These are phyloP conservation scores for Camelina hispida DNA, from an alignment of 345 rosid genomes.

Conservation along the genomic window DNA sequence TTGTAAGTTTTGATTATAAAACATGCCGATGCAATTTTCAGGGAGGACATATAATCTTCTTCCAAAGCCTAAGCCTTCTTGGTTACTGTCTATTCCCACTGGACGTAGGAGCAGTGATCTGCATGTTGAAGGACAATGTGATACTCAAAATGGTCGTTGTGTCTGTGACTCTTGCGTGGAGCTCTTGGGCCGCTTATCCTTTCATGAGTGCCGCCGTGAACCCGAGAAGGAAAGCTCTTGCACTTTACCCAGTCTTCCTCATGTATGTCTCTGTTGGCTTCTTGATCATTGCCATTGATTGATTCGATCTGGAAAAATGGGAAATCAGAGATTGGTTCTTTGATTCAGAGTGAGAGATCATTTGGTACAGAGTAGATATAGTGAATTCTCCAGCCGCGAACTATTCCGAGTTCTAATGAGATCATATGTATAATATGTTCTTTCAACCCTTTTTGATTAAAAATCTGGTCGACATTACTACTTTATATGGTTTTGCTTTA, in stretches of 20 bases:
- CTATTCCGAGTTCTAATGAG: constrained; percentile 33
- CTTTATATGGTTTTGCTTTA: constrained; percentile 10
- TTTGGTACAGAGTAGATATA: constrained; percentile 42
- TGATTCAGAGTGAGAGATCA: constrained; percentile 3
- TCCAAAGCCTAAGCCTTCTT: constrained; percentile 82
- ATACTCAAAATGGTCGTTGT: constrained; percentile 74
- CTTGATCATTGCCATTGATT: constrained; percentile 90
- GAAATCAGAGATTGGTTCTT: constrained; percentile 4
- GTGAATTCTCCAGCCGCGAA: constrained; percentile 24
- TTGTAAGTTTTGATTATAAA: neutral
- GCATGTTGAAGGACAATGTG: constrained; percentile 82
- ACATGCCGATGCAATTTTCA: constrained; percentile 43
- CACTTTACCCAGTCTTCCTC: constrained; percentile 92
- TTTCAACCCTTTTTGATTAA: constrained; percentile 12
- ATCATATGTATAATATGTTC: constrained; percentile 40
- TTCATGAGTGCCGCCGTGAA: constrained; percentile 94
- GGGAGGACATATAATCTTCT: constrained; percentile 93
- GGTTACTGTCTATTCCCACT: constrained; percentile 91
- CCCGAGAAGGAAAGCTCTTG: constrained; percentile 84
- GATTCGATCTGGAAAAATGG: constrained; percentile 7
- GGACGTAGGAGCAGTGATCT: constrained; percentile 79
- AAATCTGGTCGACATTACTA: constrained; percentile 11
- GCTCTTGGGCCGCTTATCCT: constrained; percentile 96
- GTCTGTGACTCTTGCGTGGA: constrained; percentile 78
- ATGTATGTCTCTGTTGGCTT: constrained; percentile 97